These are phyloP conservation scores for Digitaria exilis DNA, from an alignment of 202 grass and related monocot species.

Conservation along the genomic window DNA sequence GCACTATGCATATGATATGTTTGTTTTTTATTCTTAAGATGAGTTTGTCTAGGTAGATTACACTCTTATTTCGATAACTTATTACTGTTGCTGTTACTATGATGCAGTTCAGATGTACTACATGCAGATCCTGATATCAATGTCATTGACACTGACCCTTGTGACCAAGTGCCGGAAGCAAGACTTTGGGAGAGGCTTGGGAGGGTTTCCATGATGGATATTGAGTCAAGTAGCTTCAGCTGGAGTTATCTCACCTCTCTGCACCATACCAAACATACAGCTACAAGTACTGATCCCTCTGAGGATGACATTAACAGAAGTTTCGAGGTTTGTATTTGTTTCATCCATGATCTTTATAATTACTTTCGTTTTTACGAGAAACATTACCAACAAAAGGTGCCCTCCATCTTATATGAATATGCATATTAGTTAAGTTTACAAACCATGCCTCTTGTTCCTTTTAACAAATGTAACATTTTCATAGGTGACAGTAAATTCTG, in stretches of 20 bases:
- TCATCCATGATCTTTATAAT: slow-evolving; percentile 13
- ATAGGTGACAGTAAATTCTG: slow-evolving; percentile 96
- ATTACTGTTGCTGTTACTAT: background rate
- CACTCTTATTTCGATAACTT: background rate
- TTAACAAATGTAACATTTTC: background rate
- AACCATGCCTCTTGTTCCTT: slow-evolving; percentile 15
- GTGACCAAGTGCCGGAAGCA: slow-evolving; percentile 50
- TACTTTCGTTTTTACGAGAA: background rate
- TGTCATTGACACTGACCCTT: slow-evolving; percentile 31
- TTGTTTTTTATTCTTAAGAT: slow-evolving; percentile 10
- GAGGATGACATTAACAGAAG: slow-evolving; percentile 88
- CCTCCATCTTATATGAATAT: background rate
- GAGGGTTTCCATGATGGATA: slow-evolving; percentile 79
- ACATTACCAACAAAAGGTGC: background rate
- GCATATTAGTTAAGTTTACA: slow-evolving; percentile 1
- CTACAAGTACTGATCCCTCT: slow-evolving; percentile 56
- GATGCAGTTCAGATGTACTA: slow-evolving; percentile 58
- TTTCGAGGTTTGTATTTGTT: slow-evolving; percentile 68
- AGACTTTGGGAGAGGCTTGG: slow-evolving; percentile 81
- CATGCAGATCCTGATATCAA: slow-evolving; percentile 33
- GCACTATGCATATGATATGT: background rate
- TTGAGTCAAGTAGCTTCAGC: slow-evolving; percentile 70
- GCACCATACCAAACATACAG: slow-evolving; percentile 87
- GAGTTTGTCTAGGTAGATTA: background rate
- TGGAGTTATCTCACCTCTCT: slow-evolving; percentile 80